Evolutionary conservation across 2,329 filamentous ascomycete species (phyloP).

Genomic region (Harringtonia aguacate): DNA sequence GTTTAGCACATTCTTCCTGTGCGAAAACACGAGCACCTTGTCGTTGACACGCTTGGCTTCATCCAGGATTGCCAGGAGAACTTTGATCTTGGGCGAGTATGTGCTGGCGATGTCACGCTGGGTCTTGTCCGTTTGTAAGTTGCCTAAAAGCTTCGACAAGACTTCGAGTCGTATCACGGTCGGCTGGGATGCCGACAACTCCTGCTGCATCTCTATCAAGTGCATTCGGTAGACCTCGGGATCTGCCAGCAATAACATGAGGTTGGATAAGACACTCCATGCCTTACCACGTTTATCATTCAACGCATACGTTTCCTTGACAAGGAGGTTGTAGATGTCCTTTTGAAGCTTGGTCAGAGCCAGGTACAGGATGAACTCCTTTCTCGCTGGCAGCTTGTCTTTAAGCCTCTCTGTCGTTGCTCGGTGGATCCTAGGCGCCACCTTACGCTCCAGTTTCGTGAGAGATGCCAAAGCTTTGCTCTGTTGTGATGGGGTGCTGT

Average conservation of each 20-base stretch:
- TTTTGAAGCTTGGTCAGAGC: conserved; percentile 57
- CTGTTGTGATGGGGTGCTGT: conserved; percentile 47
- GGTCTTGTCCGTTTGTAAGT: conserved; percentile 24
- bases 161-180: too few species aligned
- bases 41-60: conserved; percentile 52
- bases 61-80: conserved; percentile 60
- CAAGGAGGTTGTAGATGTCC: conserved; percentile 44
- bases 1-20: conserved; percentile 57
- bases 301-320: conserved; percentile 1
- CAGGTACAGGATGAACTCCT: conserved; percentile 71
- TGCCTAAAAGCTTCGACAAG: conserved; percentile 17
- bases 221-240: conserved; percentile 34
- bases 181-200: neutral
- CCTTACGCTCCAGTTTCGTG: conserved; percentile 56
- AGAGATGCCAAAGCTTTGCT: conserved; percentile 55
- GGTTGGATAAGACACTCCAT: conserved; percentile 28
- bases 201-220: conserved; percentile 16
- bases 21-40: conserved; percentile 73
- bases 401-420: conserved; percentile 57
- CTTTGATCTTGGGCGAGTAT: conserved; percentile 56
- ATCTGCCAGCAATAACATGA: conserved; percentile 42
- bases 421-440: conserved; percentile 70
- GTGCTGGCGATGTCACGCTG: conserved; percentile 29
- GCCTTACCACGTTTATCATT: conserved; percentile 9
- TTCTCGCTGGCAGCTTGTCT: conserved; percentile 60